Base-by-base conservation (phyloP, 225 moss, liverwort and hornwort genomes). In the Physcomitrellopsis africana region DNA sequence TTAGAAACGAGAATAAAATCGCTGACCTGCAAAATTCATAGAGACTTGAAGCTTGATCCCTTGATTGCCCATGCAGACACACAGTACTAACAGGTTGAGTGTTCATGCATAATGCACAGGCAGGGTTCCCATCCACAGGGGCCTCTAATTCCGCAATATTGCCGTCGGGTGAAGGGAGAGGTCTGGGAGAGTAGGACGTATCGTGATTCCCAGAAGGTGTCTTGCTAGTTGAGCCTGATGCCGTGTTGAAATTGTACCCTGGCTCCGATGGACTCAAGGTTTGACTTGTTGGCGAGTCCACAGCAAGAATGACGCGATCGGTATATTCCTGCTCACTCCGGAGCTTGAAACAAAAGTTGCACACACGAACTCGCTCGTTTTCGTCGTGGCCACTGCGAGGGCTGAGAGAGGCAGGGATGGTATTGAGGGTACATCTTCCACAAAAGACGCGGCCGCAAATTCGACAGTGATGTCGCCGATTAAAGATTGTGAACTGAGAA, bases 381-480 rank as follows among this genome's bases (percentile, higher is more conserved):
- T 91, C 96, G 56, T 89, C 92, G 63, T 89, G 84, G 58, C 74
- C 83, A 72, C 86, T 84, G 51, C 87, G 76, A 79, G 81, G 87
- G 72, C 83, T 67, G 20, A 82, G 71, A 51, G 86, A 85, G 65
- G 89, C 89, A 76, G 92, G 81, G 52, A 94, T 85, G 72, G 89
- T 94, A 63, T 94, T 94, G 4, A 88, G 82, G 46, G 96, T 92
- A 74, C 96, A 96, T 76, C 84, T 94, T 75, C 94, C 94, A 80
- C 96, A 96, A 64, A 96, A 94, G 47, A 96, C 96, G 72, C 82
- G 83, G 58, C 96, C 96, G 65, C 96, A 96, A 51, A 85, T 85
- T 72, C 96, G 87, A 86, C 96, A 96, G 76, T 96, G 96, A 86
- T 96, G 96, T 47, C 96, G 92, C 70, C 96, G 89, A 62, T 96